Evolutionary conservation across 2,329 filamentous ascomycete genomes (phyloP), one percentile per base, ranked within the genome.

Genomic region (Leptographium lundbergii): DNA sequence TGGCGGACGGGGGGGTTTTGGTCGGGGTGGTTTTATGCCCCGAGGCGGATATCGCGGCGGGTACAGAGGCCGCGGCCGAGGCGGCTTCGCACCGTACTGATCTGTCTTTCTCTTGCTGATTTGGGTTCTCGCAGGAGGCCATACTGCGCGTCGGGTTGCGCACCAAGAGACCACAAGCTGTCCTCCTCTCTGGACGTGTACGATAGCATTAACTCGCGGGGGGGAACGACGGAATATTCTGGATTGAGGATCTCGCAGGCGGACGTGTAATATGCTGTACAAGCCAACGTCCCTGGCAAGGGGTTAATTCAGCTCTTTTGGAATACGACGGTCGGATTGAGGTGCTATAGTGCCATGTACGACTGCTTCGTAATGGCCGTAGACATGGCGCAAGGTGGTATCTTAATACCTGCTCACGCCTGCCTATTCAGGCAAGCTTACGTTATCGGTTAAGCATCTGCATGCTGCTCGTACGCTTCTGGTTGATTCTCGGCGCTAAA

Each of bases 21-120:
- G 78, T 56, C 74, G 79, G 62, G 82, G 82, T 52, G 80, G 78
- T 47, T 81, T 76, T 62, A 70, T 69, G 50, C 75, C 75, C 57
- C 73, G 80, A 61, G 81, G 81, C 42, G 75, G 73, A n/a, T 80
- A 73, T 62, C 73, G 77, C 45, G 82, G 82, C 61, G 84, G 82
- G 57, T 88, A 87, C 68, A 78, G 85, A 60, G 85, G 82, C 57
- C 81, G 86, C 65, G 80, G 80, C 59, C 79, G 84, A 66, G 84
- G 84, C 66, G 84, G 84, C 62, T 87, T 76, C 69, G 72, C 79
- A 59, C 85, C 85, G 61, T 88, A 88, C 71, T 88, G 79, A 70
- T 60, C 39, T 57, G 34, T 22, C n/a, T 54, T n/a, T 36, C 19
- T 27, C 17, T 27, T 22, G 42, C n/a, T 9, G 42, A 19, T 45